Conservation (phyloP, 176 grass and related monocot species). For the Typha latifolia region DNA sequence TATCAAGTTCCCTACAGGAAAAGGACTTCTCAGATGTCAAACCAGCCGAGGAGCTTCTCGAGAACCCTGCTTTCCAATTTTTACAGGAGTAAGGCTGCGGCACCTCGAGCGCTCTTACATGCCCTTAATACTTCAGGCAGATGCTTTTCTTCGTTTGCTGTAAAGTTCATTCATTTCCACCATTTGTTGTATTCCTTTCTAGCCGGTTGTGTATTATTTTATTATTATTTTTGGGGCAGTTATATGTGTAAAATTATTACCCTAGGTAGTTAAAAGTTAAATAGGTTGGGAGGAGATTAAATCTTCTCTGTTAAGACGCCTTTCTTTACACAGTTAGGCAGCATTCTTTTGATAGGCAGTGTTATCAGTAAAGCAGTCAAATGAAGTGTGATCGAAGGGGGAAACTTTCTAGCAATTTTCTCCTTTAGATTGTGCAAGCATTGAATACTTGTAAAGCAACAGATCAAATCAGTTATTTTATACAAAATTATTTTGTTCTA, state of each 20-base stretch:
- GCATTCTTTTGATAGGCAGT: too few relatives aligned
- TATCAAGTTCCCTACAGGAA: conserved; percentile 73
- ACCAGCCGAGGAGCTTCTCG: conserved; percentile 70
- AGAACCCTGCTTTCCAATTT: conserved; percentile 95
- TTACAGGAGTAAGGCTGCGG: conserved; percentile 80
- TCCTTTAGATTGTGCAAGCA: too few relatives aligned
- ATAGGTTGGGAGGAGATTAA: background rate
- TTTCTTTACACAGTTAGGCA: background rate
- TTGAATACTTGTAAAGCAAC: too few relatives aligned
- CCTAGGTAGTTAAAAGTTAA: background rate
- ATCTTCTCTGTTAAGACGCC: background rate
- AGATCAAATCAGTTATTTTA: too few relatives aligned
- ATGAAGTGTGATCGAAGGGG: too few relatives aligned
- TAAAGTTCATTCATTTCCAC: conserved; percentile 30
- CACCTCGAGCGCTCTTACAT: conserved; percentile 22
- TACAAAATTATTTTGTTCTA: too few relatives aligned
- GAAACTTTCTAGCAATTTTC: too few relatives aligned
- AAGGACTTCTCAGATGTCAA: conserved; percentile 78
- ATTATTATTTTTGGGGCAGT: background rate
- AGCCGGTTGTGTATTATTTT: background rate
- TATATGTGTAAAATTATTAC: background rate
- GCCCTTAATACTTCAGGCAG: conserved; percentile 21
- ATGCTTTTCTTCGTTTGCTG: conserved; percentile 57
- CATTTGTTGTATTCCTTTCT: conserved; percentile 30
- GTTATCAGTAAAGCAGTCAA: too few relatives aligned